Evolutionary conservation across 2,329 filamentous ascomycete genomes (phyloP).

Genomic region (Pseudogymnoascus sp.): DNA sequence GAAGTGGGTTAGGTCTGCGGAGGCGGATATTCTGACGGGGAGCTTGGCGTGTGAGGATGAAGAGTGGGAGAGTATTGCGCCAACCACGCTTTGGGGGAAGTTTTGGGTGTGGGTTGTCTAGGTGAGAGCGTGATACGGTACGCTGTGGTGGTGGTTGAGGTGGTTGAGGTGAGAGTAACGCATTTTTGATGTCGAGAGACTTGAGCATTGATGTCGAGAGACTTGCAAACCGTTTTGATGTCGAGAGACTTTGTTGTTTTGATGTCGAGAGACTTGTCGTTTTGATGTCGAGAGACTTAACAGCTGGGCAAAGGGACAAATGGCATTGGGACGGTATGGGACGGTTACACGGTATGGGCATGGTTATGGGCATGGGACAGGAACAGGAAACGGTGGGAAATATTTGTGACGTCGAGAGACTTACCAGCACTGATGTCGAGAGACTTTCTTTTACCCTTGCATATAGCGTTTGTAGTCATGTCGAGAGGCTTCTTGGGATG

Average conservation of each 20-base stretch:
- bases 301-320: not conserved
- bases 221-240: conserved; percentile 5
- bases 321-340: not conserved
- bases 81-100: conserved; percentile 26
- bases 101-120: conserved; percentile 20
- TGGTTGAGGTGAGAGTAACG: not conserved
- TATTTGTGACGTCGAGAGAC: conserved; percentile 10
- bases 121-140: not conserved
- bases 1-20: conserved; percentile 29
- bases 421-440: conserved; percentile 5
- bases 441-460: conserved; percentile 1
- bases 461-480: conserved; percentile 6
- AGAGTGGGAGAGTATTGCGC: conserved; percentile 28
- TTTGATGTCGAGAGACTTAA: not conserved
- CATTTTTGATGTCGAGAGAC: conserved; percentile 1
- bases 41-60: conserved; percentile 29
- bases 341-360: conserved; percentile 2
- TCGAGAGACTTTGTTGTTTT: conserved; percentile 9
- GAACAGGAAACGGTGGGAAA: not conserved
- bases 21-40: conserved; percentile 37
- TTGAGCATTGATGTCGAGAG: conserved; percentile 3
- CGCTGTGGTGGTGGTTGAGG: not conserved
- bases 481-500: not conserved
- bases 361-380: not conserved
- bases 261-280: conserved; percentile 8